Evolutionary conservation across 768 basidiomycete genomes (phyloP), one percentile per base, ranked within the genome.

Genomic region (Suillus discolor): DNA sequence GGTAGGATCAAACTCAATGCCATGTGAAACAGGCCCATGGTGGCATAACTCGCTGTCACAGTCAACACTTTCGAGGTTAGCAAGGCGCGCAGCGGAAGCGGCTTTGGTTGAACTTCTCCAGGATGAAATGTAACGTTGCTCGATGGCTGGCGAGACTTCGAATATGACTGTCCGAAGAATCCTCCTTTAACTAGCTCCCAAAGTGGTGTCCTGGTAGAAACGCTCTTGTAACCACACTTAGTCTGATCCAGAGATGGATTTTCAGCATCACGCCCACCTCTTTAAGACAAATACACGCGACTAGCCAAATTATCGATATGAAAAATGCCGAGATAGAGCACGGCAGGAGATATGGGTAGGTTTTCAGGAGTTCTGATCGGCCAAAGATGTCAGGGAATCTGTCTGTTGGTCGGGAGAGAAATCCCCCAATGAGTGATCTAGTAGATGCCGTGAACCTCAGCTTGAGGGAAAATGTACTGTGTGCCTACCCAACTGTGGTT

Each of bases 261-360:
- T n/a, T n/a, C 2, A 23, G 12, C 12, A 34, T 53, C 9, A 7
- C 11, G 6, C 54, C n/a, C 20, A 55, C 54, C 54, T 55, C 54
- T 55, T 34, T 34, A 6, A 55, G 31, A 55, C 54, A 6, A 6
- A 34, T n/a, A 34, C n/a, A 55, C 20, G 31, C n/a, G 18, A 55
- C 20, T 34, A 55, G 12, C 54, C 54, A 34, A n/a, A 20, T 12
- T 3, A 34, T 4, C 2, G 12, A 20, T 3, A 34, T 11, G 20
- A 34, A 34, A 20, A 6, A 20, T 6, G 54, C 88, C 2, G 88
- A 79, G 18, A 90, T 82, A 18, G 87, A 81, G 70, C 90, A 91
- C 0, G 90, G 85, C 20, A 92, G 79, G 72, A 91, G 90, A 75
- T 93, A 93, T 0, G 92, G 91, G 74, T 89, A 89, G 57, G 82